These are phyloP conservation scores for Omphalotus guepiniiformis DNA, from an alignment of 768 basidiomycete species.

Conservation along the genomic window DNA sequence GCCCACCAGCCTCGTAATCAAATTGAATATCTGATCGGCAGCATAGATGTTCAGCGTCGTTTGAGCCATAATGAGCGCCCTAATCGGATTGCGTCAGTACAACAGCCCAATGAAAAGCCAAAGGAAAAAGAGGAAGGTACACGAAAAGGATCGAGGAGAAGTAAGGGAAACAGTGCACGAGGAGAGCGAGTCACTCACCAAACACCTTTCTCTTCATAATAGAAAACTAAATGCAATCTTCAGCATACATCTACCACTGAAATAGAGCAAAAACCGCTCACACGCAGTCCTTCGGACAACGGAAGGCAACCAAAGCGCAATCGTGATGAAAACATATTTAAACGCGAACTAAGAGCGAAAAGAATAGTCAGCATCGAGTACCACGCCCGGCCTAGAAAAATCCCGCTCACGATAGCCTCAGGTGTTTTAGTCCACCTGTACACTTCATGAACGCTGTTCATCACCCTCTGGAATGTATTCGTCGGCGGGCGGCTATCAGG, in stretches of 20 bases:
- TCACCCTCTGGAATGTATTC: constrained; percentile 36
- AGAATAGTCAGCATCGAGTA: background rate
- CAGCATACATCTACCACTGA: background rate
- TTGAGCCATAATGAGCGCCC: constrained; percentile 61
- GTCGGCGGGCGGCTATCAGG: constrained; percentile 46
- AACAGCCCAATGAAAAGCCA: background rate
- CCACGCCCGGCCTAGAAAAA: background rate
- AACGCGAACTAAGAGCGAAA: constrained; percentile 37
- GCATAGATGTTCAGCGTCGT: constrained; percentile 52
- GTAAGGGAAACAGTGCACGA: background rate
- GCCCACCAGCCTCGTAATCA: constrained; percentile 40
- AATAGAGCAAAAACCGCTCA: constrained; percentile 22
- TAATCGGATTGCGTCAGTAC: constrained; percentile 11
- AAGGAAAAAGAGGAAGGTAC: too few species aligned
- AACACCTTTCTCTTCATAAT: constrained; percentile 40
- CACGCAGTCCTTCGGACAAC: constrained; percentile 38
- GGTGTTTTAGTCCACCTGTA: constrained; percentile 39
- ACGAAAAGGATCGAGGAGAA: background rate
- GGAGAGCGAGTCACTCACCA: constrained; percentile 28
- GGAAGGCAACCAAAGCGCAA: constrained; percentile 49
- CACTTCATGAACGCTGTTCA: constrained; percentile 27
- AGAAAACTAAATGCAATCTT: constrained; percentile 27
- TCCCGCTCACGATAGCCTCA: constrained; percentile 31
- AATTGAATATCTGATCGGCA: constrained; percentile 54
- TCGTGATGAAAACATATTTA: constrained; percentile 42